These are phyloP conservation scores for Hemisphaericaspora xylofermentans DNA, from an alignment of 1,139 yeast species.

Conservation along the genomic window DNA sequence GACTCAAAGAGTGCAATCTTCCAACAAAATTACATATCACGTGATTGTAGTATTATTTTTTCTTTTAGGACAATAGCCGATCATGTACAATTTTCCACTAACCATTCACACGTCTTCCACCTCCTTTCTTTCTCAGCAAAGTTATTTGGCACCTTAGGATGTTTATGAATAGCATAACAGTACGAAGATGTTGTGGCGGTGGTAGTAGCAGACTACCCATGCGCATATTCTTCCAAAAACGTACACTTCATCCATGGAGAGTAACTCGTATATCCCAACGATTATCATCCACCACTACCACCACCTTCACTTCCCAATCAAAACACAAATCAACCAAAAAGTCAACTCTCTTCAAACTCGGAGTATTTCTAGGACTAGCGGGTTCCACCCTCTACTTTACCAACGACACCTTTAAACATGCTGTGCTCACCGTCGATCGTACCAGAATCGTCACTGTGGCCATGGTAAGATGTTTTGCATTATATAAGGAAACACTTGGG, in stretches of 20 bases:
- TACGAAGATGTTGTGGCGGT: neutral
- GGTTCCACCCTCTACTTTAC: conserved; percentile 33
- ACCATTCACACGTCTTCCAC: too few species aligned
- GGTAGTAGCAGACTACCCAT: neutral
- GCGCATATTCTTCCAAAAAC: neutral
- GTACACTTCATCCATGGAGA: neutral
- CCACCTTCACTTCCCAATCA: conserved; percentile 7
- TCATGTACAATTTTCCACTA: too few species aligned
- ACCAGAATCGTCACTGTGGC: conserved; percentile 66
- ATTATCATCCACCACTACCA: conserved; percentile 1
- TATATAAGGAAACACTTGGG: conserved; percentile 60
- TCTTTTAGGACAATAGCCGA: too few species aligned
- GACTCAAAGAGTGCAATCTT: too few species aligned
- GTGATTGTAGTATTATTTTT: too few species aligned
- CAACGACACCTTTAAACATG: conserved; percentile 34
- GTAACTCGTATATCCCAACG: neutral
- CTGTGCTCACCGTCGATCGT: conserved; percentile 48
- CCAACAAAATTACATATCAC: too few species aligned
- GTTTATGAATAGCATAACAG: neutral
- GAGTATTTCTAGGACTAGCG: conserved; percentile 31
- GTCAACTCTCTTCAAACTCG: conserved; percentile 24
- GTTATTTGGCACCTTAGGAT: too few species aligned
- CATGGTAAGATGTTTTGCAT: conserved; percentile 58
- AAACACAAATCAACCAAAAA: conserved; percentile 1
- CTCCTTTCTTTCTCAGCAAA: too few species aligned